These are phyloP conservation scores for Coleophoma crateriformis DNA, from an alignment of 2,329 filamentous ascomycete species.

Conservation along the genomic window DNA sequence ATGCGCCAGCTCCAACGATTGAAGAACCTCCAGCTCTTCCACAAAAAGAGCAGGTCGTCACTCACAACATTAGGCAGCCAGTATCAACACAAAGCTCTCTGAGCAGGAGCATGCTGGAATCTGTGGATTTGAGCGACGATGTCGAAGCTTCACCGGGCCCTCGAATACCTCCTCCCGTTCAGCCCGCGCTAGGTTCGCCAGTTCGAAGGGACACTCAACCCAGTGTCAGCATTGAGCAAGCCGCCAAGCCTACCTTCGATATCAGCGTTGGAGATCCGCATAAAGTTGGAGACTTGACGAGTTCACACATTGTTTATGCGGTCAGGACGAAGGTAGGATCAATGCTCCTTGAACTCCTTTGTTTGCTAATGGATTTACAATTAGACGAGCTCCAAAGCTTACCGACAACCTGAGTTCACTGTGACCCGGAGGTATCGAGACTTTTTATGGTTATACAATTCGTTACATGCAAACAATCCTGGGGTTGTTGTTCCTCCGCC, in stretches of 20 bases:
- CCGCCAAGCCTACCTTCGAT: slow-evolving; percentile 83
- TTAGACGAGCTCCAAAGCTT: slow-evolving; percentile 92
- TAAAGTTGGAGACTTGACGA: slow-evolving; percentile 95
- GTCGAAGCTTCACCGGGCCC: slow-evolving; percentile 44
- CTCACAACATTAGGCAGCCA: slow-evolving; percentile 45
- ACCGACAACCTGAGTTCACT: slow-evolving; percentile 85
- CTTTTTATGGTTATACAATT: slow-evolving; percentile 96
- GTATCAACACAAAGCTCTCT: slow-evolving; percentile 40
- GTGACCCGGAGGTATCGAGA: slow-evolving; percentile 93
- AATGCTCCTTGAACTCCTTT: background rate
- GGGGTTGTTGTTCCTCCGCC: slow-evolving; percentile 93
- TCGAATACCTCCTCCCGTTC: slow-evolving; percentile 61
- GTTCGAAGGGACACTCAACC: slow-evolving; percentile 54
- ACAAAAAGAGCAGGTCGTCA: slow-evolving; percentile 59
- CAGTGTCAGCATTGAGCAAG: slow-evolving; percentile 87
- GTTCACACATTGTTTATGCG: slow-evolving; percentile 95
- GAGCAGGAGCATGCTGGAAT: slow-evolving; percentile 50
- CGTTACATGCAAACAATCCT: slow-evolving; percentile 88
- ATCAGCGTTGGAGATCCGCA: slow-evolving; percentile 94
- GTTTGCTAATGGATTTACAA: slow-evolving; percentile 9
- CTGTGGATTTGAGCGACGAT: slow-evolving; percentile 67
- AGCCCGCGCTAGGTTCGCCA: slow-evolving; percentile 47
- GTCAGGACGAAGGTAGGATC: slow-evolving; percentile 77
- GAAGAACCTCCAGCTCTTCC: slow-evolving; percentile 65
- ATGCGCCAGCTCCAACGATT: slow-evolving; percentile 25